Evolutionary conservation across 495 filamentous ascomycete species (phyloP).

Genomic region (Penicillium arizonense): DNA sequence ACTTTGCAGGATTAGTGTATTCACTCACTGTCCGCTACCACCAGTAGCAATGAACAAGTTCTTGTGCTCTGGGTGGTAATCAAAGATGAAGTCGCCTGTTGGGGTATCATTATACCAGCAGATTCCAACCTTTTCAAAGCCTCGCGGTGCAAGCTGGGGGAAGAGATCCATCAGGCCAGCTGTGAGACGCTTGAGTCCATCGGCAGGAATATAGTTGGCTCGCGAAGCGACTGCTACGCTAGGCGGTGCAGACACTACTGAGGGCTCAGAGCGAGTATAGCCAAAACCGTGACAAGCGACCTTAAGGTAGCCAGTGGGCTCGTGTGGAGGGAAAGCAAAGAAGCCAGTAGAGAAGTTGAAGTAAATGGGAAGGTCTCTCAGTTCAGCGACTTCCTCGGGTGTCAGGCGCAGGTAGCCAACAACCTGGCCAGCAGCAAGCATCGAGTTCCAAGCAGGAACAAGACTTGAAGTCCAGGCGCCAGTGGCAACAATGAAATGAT

Average conservation of each 20-base stretch:
- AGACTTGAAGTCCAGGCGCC: slow-evolving; percentile 78
- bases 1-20: not conserved
- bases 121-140: slow-evolving; percentile 62
- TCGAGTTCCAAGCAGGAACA: slow-evolving; percentile 65
- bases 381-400: slow-evolving; percentile 54
- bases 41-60: slow-evolving; percentile 75
- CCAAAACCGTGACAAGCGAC: slow-evolving; percentile 77
- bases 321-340: slow-evolving; percentile 71
- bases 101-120: slow-evolving; percentile 86
- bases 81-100: slow-evolving; percentile 71
- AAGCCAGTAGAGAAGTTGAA: slow-evolving; percentile 74
- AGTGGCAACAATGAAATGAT: slow-evolving; percentile 71
- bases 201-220: slow-evolving; percentile 45
- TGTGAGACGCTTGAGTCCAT: slow-evolving; percentile 55
- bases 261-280: slow-evolving; percentile 40
- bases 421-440: slow-evolving; percentile 70
- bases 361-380: slow-evolving; percentile 65
- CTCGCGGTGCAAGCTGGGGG: slow-evolving; percentile 55
- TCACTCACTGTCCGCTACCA: slow-evolving; percentile 65
- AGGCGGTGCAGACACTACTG: slow-evolving; percentile 24
- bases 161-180: slow-evolving; percentile 56
- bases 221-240: slow-evolving; percentile 20
- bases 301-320: slow-evolving; percentile 52
- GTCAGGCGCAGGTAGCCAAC: slow-evolving; percentile 69
- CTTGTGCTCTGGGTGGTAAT: slow-evolving; percentile 62